These are phyloP conservation scores for Dimargaris cristalligena DNA, from an alignment of 192 early-diverging fungal species.

Conservation along the genomic window DNA sequence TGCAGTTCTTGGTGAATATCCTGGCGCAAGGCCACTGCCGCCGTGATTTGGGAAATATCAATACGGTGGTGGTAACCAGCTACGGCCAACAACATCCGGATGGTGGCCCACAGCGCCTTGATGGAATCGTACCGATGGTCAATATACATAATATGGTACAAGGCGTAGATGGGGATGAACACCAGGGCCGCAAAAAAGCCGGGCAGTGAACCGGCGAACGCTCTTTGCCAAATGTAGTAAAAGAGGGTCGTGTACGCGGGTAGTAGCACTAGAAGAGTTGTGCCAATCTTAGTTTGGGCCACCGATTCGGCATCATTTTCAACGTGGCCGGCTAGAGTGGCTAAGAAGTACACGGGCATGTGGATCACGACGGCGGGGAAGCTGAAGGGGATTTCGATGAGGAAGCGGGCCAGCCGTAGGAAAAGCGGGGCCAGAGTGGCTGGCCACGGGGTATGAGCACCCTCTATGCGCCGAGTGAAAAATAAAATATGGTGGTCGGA, in stretches of 20 bases:
- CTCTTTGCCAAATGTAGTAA: neutral
- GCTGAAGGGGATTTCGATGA: conserved; percentile 7
- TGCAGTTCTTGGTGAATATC: neutral
- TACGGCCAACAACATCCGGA: neutral
- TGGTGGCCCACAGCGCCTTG: neutral
- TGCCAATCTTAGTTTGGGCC: conserved; percentile 7
- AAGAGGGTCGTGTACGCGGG: neutral
- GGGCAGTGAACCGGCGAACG: neutral
- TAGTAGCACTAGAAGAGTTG: neutral
- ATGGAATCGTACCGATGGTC: conserved; percentile 4
- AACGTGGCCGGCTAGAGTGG: neutral
- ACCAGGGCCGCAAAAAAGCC: neutral
- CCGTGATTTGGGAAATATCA: neutral
- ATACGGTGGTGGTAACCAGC: neutral
- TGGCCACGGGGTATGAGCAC: neutral
- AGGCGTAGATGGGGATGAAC: neutral
- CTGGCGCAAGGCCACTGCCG: neutral
- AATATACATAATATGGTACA: conserved; percentile 7
- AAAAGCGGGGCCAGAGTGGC: neutral
- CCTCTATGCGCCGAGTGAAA: neutral
- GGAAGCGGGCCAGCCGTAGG: neutral
- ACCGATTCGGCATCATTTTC: neutral
- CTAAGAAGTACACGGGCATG: conserved; percentile 1
- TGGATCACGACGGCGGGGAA: conserved; percentile 1
- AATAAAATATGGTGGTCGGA: neutral